Conservation (phyloP, 257 asterid species). For the Perilla frutescens region DNA sequence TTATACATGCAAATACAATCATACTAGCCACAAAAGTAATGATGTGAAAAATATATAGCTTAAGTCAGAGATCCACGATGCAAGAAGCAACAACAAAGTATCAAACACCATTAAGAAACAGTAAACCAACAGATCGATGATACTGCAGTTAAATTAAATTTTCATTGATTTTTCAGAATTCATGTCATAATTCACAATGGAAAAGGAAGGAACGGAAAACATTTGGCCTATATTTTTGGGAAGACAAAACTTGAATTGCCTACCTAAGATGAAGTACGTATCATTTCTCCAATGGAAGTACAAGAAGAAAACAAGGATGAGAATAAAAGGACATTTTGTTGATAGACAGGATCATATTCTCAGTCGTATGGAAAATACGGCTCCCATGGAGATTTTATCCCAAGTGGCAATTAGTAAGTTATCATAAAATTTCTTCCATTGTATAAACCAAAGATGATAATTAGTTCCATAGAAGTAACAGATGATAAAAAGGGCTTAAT, state of each 20-base stretch:
- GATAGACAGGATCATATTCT: background rate
- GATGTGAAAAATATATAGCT: background rate
- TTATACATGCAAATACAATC: background rate
- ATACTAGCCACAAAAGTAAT: background rate
- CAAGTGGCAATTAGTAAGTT: slow-evolving; percentile 20
- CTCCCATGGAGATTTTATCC: background rate
- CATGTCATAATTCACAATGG: background rate
- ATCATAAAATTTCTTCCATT: background rate
- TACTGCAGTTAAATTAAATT: background rate
- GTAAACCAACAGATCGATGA: slow-evolving; percentile 7
- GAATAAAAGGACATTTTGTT: slow-evolving; percentile 7
- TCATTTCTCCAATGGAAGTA: background rate
- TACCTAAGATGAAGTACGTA: background rate
- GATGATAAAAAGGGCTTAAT: background rate
- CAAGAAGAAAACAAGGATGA: background rate
- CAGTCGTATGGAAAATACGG: background rate
- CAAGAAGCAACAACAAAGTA: background rate
- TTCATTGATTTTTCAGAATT: background rate
- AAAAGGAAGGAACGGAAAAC: background rate
- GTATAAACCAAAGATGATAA: background rate
- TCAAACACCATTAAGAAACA: slow-evolving; percentile 5
- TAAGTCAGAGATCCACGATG: slow-evolving; percentile 1
- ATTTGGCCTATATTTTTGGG: background rate
- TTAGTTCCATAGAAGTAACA: background rate
- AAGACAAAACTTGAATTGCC: background rate